Conservation (phyloP, 805 yeast species). For the Priceomyces haplophilus region DNA sequence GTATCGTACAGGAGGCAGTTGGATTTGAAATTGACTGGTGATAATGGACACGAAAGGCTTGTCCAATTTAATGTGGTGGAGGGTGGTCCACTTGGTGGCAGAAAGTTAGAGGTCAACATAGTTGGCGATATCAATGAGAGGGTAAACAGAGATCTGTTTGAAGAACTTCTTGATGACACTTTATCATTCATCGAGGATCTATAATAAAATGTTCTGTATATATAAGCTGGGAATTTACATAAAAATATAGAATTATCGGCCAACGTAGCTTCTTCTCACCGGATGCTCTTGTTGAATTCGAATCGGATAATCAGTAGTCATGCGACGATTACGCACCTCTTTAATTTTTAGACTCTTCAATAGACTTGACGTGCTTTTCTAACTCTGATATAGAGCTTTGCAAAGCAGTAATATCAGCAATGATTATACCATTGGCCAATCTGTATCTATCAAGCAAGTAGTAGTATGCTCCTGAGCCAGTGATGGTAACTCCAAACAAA, state of each 20-base stretch:
- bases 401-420: constrained; percentile 70
- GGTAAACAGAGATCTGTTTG: constrained; percentile 20
- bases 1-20: constrained; percentile 45
- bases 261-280: not conserved
- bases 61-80: constrained; percentile 48
- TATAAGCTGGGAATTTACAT: not conserved
- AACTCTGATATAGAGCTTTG: constrained; percentile 65
- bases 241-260: not conserved
- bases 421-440: constrained; percentile 64
- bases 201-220: constrained; percentile 5
- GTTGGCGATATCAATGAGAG: constrained; percentile 33
- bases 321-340: not conserved
- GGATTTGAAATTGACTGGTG: constrained; percentile 32
- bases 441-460: constrained; percentile 77
- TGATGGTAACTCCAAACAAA: constrained; percentile 67
- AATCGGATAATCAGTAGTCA: not conserved
- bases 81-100: constrained; percentile 60
- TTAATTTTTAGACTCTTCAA: constrained; percentile 41
- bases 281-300: not conserved
- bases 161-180: constrained; percentile 23
- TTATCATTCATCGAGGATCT: constrained; percentile 5
- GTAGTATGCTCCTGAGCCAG: constrained; percentile 75
- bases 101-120: constrained; percentile 47
- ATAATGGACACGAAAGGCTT: constrained; percentile 25
- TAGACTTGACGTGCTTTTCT: constrained; percentile 63